These are phyloP conservation scores for Ophiostoma sp. DNA, from an alignment of 2,329 filamentous ascomycete species.

Conservation along the genomic window DNA sequence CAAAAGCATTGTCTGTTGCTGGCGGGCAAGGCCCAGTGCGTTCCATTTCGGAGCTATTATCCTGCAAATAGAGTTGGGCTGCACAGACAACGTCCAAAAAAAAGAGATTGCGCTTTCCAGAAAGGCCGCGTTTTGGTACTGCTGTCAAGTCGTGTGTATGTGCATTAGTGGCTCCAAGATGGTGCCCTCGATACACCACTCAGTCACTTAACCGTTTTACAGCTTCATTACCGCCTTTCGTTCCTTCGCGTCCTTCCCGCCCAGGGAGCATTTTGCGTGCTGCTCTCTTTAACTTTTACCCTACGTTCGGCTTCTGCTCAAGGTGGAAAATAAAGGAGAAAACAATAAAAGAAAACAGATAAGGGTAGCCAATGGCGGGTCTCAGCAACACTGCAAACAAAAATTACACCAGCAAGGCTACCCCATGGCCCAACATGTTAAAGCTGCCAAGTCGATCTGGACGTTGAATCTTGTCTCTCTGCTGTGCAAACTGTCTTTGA, in stretches of 20 bases:
- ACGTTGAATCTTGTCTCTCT: background rate
- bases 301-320: background rate
- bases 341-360: background rate
- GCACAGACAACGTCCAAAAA: constrained; percentile 12
- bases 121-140: constrained; percentile 3
- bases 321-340: background rate
- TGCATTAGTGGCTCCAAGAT: constrained; percentile 9
- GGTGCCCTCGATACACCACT: background rate
- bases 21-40: background rate
- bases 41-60: constrained; percentile 15
- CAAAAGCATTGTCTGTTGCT: background rate
- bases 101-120: constrained; percentile 14
- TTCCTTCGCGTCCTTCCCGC: background rate
- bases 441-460: background rate
- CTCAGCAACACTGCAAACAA: background rate
- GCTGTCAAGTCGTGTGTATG: constrained; percentile 4
- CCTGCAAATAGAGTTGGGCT: constrained; percentile 15
- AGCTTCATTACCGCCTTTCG: background rate
- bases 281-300: no score
- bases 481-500: background rate
- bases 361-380: background rate
- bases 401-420: background rate
- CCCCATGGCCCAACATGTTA: background rate
- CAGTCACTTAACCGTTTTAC: background rate
- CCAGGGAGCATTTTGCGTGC: background rate